Base-by-base conservation (phyloP, 2,329 filamentous ascomycete species). In the Penicillium sclerotigenum region DNA sequence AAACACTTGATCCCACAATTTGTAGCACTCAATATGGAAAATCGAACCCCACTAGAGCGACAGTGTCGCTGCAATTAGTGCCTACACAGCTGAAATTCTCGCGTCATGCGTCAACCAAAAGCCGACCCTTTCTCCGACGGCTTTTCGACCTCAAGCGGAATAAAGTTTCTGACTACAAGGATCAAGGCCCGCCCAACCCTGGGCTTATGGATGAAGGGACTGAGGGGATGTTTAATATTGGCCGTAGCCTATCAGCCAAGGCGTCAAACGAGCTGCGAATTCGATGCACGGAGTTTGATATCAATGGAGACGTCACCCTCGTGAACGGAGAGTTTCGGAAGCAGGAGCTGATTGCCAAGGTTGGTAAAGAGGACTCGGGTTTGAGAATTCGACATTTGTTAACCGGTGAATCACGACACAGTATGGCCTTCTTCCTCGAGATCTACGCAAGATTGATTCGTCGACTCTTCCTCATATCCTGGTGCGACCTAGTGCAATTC, bases 241-340 rank as follows among this genome's bases (percentile, higher is more conserved):
- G 87, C 40, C 83, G 91, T 40, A 84, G 87, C 42, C 80, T 90
- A 67, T 82, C 85, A 49, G 82, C 85, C 45, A 94, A 93, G 74
- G 88, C 90, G 3, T 87, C 88, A 26, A 87, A 93, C 55, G 91
- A 97, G 73, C 84, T 92, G 29, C 87, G 91, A 57, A 79, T 99
- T 63, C 84, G 94, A 52, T 99, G 94, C 71, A 99, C 94, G 1
- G 94, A 99, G 74, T 90, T 97, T 57, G 91, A 97, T 67, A 91
- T 92, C 72, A 85, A 90, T 68, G 94, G 94, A 38, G 89, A 95
- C 66, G 91, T 97, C 26, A 95, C 93, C 20, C 80, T 97, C 56
- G 89, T 96, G 20, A 95, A 95, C 70, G 91, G 91, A 57, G 94
- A 97, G 74, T 97, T 97, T 75, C 95, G 94, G 77, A 99, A 99